These are phyloP conservation scores for Macadamia tetraphylla DNA, from an alignment of 164 flowering plant genomes.

Conservation along the genomic window DNA sequence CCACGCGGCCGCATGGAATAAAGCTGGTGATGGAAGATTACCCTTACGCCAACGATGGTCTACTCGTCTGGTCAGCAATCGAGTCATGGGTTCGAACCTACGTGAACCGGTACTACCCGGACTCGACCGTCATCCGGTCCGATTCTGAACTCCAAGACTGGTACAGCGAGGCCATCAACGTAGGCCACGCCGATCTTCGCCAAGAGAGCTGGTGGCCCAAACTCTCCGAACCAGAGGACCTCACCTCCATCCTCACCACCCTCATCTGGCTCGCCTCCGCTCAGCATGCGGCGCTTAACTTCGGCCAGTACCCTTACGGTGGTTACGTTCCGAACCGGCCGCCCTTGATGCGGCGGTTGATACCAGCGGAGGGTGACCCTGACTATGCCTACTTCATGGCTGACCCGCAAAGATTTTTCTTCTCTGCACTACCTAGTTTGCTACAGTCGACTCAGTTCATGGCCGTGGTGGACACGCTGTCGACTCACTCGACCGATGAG, in stretches of 20 bases:
- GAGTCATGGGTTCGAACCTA: slow-evolving; percentile 64
- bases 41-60: slow-evolving; percentile 87
- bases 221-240: slow-evolving; percentile 36
- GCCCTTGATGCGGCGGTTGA: slow-evolving; percentile 70
- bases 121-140: slow-evolving; percentile 28
- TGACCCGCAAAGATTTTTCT: slow-evolving; percentile 73
- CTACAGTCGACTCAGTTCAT: slow-evolving; percentile 70
- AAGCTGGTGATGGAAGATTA: slow-evolving; percentile 71
- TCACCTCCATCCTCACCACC: slow-evolving; percentile 64
- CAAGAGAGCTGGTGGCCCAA: slow-evolving; percentile 79
- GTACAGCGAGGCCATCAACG: slow-evolving; percentile 80
- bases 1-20: slow-evolving; percentile 72
- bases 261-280: slow-evolving; percentile 93
- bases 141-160: slow-evolving; percentile 86
- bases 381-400: slow-evolving; percentile 51
- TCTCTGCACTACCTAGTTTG: slow-evolving; percentile 61
- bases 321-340: slow-evolving; percentile 95
- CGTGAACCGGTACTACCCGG: slow-evolving; percentile 67
- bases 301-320: slow-evolving; percentile 92
- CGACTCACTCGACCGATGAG: slow-evolving; percentile 92
- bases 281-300: slow-evolving; percentile 91
- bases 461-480: slow-evolving; percentile 87
- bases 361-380: slow-evolving; percentile 70
- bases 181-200: slow-evolving; percentile 77
- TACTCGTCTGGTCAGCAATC: slow-evolving; percentile 78